Percentiles rank a stretch among this genome's conserved stretches.
These are phyloP conservation scores for Anthracocystis setariae DNA, from an alignment of 1,284 basidiomycete species.

Conservation along the genomic window DNA sequence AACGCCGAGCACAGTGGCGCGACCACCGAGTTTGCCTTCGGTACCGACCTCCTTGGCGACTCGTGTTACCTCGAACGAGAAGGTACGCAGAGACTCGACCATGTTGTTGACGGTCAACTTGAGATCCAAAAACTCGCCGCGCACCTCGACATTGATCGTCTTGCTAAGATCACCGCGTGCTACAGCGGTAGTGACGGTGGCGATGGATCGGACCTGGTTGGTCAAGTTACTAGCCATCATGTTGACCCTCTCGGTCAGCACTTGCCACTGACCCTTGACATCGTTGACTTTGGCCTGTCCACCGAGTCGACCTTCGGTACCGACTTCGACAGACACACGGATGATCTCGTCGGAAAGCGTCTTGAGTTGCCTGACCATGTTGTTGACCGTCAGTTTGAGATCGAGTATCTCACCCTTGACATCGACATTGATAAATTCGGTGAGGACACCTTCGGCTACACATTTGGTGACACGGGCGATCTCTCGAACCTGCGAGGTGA, in stretches of 20 bases:
- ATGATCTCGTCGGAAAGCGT: conserved; percentile 71
- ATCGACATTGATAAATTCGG: conserved; percentile 89
- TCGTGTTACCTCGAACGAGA: conserved; percentile 68
- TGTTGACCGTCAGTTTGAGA: conserved; percentile 73
- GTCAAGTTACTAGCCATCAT: conserved; percentile 77
- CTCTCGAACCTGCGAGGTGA: conserved; percentile 64
- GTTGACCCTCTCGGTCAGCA: conserved; percentile 68
- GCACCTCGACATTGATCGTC: conserved; percentile 67
- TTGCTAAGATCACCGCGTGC: conserved; percentile 66
- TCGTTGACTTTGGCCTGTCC: conserved; percentile 82
- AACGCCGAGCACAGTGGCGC: conserved; percentile 67
- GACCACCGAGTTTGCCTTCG: conserved; percentile 67
- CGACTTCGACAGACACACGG: conserved; percentile 81
- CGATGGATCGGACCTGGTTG: conserved; percentile 79
- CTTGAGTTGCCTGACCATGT: conserved; percentile 66
- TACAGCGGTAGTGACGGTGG: conserved; percentile 65
- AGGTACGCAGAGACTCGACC: conserved; percentile 68
- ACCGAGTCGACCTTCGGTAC: conserved; percentile 87
- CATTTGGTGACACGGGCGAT: conserved; percentile 69
- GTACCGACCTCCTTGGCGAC: conserved; percentile 68
- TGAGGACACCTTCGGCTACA: conserved; percentile 90
- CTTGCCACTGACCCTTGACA: conserved; percentile 70
- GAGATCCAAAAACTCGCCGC: conserved; percentile 66
- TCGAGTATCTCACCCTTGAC: conserved; percentile 97
- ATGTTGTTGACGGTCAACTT: conserved; percentile 68